Evolutionary conservation across 192 early-diverging fungal species (phyloP), one percentile per base, ranked within the genome.

Genomic region (Gonapodya prolifera): DNA sequence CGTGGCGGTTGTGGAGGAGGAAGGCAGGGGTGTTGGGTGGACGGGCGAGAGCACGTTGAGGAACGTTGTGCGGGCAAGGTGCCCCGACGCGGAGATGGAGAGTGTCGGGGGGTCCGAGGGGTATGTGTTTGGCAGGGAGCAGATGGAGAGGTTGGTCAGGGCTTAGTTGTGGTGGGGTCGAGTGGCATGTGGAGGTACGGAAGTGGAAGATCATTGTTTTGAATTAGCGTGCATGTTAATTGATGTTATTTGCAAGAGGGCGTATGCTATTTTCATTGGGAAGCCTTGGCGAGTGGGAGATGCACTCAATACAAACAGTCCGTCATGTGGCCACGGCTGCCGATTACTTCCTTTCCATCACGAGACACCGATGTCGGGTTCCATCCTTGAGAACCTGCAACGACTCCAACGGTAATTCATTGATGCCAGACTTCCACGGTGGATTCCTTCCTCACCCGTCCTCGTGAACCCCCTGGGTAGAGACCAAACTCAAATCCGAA

Each of bases 401-500:
- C 45, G 45, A 61, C 45, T 61, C 45, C 45, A 61, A 23, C 8
- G 8, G 45, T 61, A 61, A 61, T 61, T 61, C 23, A 23, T 16
- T 16, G 8, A 23, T 61, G 45, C 45, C 45, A 16, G 45, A 61
- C 45, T 61, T 61, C 45, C 45, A 8, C 23, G 45, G 8, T 23
- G 45, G 45, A 61, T 61, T 61, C 23, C 45, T 61, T 61, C 45
- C 23, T 61, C 45, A 61, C 45, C 8, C 8, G 8, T 61, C 23
- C 45, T 61, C 23, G 8, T 23, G 8, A 16, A 16, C 45, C 45
- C 45, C 45, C 45, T 16, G 8, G 8, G 23, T 23, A 61, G 45
- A 61, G 75, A 78, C 75, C 33, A 33, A 1, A 61, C 69, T 17
- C 31, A 89, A 76, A 95, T 98, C 35, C 87, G 98, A 75, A 99